Evolutionary conservation across 2,329 filamentous ascomycete genomes (phyloP).

Genomic region (Verticillium tricorpus): DNA sequence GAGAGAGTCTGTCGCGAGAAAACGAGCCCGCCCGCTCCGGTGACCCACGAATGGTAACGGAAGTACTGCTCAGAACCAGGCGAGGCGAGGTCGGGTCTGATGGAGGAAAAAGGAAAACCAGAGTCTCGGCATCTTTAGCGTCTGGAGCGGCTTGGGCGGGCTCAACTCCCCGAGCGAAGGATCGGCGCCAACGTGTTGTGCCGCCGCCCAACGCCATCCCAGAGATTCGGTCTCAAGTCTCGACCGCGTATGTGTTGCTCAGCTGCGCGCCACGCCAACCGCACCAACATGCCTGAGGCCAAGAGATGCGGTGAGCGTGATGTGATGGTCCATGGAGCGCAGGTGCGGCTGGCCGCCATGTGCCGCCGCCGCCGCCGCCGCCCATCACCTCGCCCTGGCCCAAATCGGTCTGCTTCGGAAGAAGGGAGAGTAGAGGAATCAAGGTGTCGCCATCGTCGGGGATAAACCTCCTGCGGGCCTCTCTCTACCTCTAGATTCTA

Average conservation of each 20-base stretch:
- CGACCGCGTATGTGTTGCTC: neutral
- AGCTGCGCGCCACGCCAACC: neutral
- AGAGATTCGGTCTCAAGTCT: neutral
- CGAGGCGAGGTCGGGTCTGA: neutral
- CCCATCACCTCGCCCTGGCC: no score
- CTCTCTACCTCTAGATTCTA: no score
- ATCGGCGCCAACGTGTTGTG: neutral
- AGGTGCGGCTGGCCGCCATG: neutral
- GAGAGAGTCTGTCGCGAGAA: no score
- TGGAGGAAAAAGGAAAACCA: neutral
- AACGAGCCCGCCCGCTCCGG: no score
- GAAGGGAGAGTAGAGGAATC: no score
- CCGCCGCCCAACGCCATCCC: neutral
- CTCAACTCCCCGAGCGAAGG: neutral
- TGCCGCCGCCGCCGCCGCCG: no score
- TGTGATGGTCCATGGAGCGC: neutral
- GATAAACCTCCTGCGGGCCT: no score
- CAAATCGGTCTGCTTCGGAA: no score
- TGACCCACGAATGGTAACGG: no score
- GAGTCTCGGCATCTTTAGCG: neutral
- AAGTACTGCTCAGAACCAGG: neutral
- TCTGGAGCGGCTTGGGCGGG: neutral
- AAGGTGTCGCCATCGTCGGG: no score
- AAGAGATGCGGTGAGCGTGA: neutral
- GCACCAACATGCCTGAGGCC: neutral